Evolutionary conservation across 495 filamentous ascomycete genomes (phyloP).

Genomic region (Aspergillus coremiiformis): DNA sequence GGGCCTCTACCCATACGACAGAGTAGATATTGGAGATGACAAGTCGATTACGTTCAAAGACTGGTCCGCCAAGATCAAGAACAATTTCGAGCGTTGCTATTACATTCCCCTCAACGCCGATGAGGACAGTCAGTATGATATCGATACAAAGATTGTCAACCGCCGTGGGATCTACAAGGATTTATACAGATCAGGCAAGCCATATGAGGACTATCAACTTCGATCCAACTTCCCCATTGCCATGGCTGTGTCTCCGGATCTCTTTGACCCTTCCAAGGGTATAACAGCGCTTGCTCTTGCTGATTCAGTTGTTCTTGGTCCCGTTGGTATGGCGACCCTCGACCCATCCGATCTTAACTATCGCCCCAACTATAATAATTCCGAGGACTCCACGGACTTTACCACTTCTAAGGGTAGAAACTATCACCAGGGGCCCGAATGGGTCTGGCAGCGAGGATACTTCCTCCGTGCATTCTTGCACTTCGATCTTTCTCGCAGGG

Average conservation of each 20-base stretch:
- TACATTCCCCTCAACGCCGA: constrained; percentile 63
- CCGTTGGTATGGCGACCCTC: constrained; percentile 91
- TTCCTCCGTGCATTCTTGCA: constrained; percentile 84
- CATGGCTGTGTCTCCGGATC: constrained; percentile 85
- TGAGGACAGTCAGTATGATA: constrained; percentile 68
- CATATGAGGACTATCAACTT: constrained; percentile 96
- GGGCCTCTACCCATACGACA: constrained; percentile 61
- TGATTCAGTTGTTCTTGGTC: constrained; percentile 72
- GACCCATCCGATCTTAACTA: constrained; percentile 91
- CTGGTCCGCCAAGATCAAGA: constrained; percentile 77
- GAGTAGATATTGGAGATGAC: constrained; percentile 53
- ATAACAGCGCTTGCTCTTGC: constrained; percentile 69
- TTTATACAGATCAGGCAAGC: constrained; percentile 82
- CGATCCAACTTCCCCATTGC: constrained; percentile 91
- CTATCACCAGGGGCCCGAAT: constrained; percentile 98
- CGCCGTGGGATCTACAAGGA: constrained; percentile 98
- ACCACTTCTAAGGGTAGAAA: constrained; percentile 87
- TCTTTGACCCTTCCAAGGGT: constrained; percentile 74
- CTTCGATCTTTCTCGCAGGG: constrained; percentile 74
- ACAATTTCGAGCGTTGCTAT: constrained; percentile 85
- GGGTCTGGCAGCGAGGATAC: constrained; percentile 97
- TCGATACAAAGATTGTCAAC: constrained; percentile 72
- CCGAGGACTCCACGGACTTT: constrained; percentile 84
- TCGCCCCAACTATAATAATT: constrained; percentile 87
- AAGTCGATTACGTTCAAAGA: constrained; percentile 61